Conservation (phyloP, 805 yeast genomes). For the Clavispora vitiphila region DNA sequence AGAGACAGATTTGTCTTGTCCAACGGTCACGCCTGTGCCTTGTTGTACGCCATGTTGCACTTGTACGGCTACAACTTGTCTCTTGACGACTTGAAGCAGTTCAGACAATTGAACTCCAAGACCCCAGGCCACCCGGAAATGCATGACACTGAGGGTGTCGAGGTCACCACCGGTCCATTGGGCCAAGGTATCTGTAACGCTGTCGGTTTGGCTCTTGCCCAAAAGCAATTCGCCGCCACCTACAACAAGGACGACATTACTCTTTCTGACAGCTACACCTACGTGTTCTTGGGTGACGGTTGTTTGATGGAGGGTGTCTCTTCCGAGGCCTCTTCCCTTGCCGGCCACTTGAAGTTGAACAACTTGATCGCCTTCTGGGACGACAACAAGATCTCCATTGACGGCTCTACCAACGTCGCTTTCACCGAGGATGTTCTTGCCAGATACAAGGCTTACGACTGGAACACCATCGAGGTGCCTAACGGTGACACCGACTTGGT, state of each 20-base stretch:
- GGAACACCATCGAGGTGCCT: conserved; percentile 76
- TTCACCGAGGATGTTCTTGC: conserved; percentile 88
- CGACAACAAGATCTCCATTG: conserved; percentile 95
- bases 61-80: conserved; percentile 77
- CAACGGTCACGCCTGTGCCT: conserved; percentile 95
- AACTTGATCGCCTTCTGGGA: conserved; percentile 95
- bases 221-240: conserved; percentile 84
- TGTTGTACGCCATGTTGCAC: conserved; percentile 79
- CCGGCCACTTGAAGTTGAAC: conserved; percentile 92
- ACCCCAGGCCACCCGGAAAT: conserved; percentile 98
- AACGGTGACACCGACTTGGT: conserved; percentile 78
- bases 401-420: conserved; percentile 84
- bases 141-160: conserved; percentile 80
- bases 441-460: conserved; percentile 89
- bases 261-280: conserved; percentile 66
- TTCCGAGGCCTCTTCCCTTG: conserved; percentile 88
- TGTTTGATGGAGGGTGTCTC: conserved; percentile 98
- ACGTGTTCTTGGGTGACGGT: conserved; percentile 89
- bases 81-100: conserved; percentile 80
- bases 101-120: conserved; percentile 85
- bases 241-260: conserved; percentile 83
- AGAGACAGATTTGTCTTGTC: conserved; percentile 93
- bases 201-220: conserved; percentile 95
- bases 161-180: conserved; percentile 97
- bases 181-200: conserved; percentile 98